phyloP scores from a whole-genome alignment of 176 grass and related monocot species.

The Thinopyrum elongatum region DNA sequence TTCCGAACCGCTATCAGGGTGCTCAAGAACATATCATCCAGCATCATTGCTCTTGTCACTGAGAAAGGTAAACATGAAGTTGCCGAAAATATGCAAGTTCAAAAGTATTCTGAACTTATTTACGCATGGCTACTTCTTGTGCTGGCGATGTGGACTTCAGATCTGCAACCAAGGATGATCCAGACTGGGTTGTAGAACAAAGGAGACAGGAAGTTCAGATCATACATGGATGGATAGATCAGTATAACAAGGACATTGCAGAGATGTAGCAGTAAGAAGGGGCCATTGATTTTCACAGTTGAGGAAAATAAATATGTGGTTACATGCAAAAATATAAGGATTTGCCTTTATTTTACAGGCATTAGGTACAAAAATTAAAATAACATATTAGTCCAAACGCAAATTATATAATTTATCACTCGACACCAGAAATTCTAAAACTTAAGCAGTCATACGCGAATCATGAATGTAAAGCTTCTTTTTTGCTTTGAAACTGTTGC shows the following conservation, averaged over 20 bases:
- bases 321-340: neutral
- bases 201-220: too few relatives aligned
- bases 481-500: too few relatives aligned
- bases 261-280: too few relatives aligned
- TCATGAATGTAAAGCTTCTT: too few relatives aligned
- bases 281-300: neutral
- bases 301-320: slow-evolving; percentile 19
- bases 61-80: slow-evolving; percentile 56
- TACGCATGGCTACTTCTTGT: neutral
- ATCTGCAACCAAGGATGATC: too few relatives aligned
- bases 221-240: too few relatives aligned
- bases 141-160: too few relatives aligned
- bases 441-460: too few relatives aligned
- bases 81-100: neutral
- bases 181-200: too few relatives aligned
- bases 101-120: neutral
- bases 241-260: too few relatives aligned
- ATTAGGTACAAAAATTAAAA: slow-evolving; percentile 10
- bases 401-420: too few relatives aligned
- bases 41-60: slow-evolving; percentile 83
- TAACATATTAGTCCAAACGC: neutral
- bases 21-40: slow-evolving; percentile 92
- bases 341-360: slow-evolving; percentile 8
- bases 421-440: too few relatives aligned
- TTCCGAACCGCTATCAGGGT: slow-evolving; percentile 47